phyloP scores from a whole-genome alignment of 2,329 filamentous ascomycete genomes.

The Orbilia ellipsospora region DNA sequence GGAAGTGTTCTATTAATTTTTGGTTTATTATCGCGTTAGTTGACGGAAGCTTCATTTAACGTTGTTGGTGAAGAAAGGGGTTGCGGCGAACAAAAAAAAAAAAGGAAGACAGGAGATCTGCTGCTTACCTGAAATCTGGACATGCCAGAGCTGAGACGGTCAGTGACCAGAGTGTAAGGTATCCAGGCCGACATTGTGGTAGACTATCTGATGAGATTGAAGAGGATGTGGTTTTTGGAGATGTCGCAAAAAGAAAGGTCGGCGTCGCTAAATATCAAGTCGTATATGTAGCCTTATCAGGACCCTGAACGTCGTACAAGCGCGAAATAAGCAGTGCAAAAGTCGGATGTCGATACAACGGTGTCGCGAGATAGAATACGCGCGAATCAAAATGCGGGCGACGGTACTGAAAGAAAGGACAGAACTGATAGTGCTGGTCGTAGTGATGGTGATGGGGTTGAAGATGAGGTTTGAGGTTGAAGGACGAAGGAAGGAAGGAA shows the following conservation, averaged over 20 bases:
- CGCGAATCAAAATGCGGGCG: background rate
- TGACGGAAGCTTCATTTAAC: constrained; percentile 8
- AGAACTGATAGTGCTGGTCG: too few relatives aligned
- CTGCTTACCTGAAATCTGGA: constrained; percentile 47
- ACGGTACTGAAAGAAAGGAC: background rate
- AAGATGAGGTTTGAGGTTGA: constrained; percentile 7
- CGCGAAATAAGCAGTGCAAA: background rate
- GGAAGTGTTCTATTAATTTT: constrained; percentile 63
- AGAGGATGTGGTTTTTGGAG: background rate
- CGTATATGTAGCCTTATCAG: background rate
- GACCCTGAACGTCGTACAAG: background rate
- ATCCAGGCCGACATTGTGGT: constrained; percentile 39
- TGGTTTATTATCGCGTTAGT: constrained; percentile 18
- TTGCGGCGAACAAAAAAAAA: background rate
- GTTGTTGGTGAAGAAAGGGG: constrained; percentile 36
- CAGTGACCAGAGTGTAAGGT: constrained; percentile 50
- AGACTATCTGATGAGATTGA: background rate
- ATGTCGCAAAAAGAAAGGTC: constrained; percentile 5
- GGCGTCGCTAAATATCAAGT: background rate
- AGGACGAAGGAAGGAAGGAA: constrained; percentile 1
- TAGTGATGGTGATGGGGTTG: constrained; percentile 13
- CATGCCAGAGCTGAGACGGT: constrained; percentile 52
- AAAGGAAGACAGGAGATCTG: background rate
- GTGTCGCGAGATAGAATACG: background rate
- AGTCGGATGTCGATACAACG: background rate